Conservation (phyloP, 345 rosid species). For the Syzygium grande region DNA sequence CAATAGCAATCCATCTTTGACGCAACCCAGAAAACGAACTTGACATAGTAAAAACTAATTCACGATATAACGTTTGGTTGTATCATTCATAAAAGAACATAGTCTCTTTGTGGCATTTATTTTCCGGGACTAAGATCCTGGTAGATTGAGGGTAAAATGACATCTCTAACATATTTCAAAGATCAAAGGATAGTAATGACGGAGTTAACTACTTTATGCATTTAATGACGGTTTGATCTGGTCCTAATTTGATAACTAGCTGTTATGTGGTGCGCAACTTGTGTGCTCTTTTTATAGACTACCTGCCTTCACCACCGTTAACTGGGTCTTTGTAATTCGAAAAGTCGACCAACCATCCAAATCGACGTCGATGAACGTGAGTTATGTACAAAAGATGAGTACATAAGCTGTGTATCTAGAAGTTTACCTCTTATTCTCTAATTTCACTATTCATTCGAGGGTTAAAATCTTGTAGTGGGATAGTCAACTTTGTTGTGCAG, state of each 20-base stretch:
- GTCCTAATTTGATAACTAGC: too few relatives aligned
- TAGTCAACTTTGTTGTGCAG: neutral
- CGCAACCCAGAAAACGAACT: too few relatives aligned
- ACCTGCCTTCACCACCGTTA: neutral
- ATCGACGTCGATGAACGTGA: neutral
- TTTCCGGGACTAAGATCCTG: too few relatives aligned
- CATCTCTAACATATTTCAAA: too few relatives aligned
- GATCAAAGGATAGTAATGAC: too few relatives aligned
- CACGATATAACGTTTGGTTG: neutral
- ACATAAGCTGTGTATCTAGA: neutral
- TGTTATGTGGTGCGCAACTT: neutral
- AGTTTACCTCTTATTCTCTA: neutral
- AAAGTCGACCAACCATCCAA: neutral
- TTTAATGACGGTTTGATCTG: too few relatives aligned
- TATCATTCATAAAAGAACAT: neutral
- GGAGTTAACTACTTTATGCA: too few relatives aligned
- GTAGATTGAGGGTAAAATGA: too few relatives aligned
- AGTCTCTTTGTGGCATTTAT: too few relatives aligned
- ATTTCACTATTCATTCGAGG: neutral
- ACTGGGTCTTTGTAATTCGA: neutral
- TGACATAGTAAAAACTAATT: accelerated
- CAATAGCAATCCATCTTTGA: neutral
- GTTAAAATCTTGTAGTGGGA: neutral
- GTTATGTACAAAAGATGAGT: neutral
- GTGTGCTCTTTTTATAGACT: neutral